phyloP scores from a whole-genome alignment of 352 stramenopile species.

The Pythium vanterpoolii region DNA sequence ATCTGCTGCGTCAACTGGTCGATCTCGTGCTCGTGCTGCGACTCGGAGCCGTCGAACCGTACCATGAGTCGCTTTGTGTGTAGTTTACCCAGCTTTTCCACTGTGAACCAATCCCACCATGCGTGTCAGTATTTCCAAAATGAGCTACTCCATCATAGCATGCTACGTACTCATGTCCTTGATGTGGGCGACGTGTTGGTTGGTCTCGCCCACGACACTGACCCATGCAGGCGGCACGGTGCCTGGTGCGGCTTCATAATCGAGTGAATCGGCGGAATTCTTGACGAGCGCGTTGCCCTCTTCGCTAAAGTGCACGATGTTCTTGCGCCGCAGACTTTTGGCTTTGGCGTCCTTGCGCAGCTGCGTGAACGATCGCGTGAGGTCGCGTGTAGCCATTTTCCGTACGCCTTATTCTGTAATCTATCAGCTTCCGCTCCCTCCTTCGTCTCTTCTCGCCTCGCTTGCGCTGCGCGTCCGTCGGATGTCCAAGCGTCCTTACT shows the following conservation, averaged over 20 bases:
- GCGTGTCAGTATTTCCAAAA: not conserved
- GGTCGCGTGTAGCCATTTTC: slow-evolving; percentile 80
- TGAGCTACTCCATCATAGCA: slow-evolving; percentile 7
- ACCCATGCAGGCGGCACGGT: slow-evolving; percentile 67
- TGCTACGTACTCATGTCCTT: slow-evolving; percentile 84
- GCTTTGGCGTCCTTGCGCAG: slow-evolving; percentile 75
- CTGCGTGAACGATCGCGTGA: slow-evolving; percentile 70
- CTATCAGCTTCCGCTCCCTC: not conserved
- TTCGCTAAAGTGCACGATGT: slow-evolving; percentile 72
- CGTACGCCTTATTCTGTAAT: not conserved
- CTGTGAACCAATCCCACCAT: slow-evolving; percentile 25
- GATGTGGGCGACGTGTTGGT: slow-evolving; percentile 77
- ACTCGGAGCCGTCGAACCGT: slow-evolving; percentile 83
- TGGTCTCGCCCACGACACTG: slow-evolving; percentile 73
- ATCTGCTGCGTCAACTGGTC: slow-evolving; percentile 76
- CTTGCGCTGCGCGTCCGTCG: not conserved
- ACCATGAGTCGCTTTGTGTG: slow-evolving; percentile 87
- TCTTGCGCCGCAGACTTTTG: slow-evolving; percentile 81
- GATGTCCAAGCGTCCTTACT: slow-evolving; percentile 10
- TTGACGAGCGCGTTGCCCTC: slow-evolving; percentile 71
- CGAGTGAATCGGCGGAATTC: slow-evolving; percentile 33
- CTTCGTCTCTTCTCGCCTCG: not conserved
- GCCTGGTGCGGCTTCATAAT: slow-evolving; percentile 35
- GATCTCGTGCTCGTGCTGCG: slow-evolving; percentile 84
- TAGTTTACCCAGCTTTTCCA: slow-evolving; percentile 83